Conservation (phyloP, 495 filamentous ascomycete species). For the Penicillium samsonianum region DNA sequence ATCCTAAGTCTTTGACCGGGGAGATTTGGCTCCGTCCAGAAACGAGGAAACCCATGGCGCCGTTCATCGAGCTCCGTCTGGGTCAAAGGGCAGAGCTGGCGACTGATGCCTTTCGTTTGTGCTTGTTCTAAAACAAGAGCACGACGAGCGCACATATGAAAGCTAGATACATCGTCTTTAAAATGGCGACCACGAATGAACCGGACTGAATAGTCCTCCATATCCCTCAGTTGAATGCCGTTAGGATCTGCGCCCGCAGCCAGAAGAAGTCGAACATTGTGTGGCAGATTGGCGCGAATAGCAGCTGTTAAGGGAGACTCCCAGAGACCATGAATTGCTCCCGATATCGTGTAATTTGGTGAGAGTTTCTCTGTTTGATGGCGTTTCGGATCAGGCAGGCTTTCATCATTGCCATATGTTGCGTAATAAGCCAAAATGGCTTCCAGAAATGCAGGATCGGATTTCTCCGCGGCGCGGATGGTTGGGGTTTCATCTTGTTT, state of each 20-base stretch:
- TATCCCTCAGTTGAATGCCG: constrained; percentile 2
- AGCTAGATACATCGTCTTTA: constrained; percentile 1
- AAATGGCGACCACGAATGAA: constrained; percentile 14
- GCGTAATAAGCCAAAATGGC: too few relatives aligned
- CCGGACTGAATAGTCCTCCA: constrained; percentile 11
- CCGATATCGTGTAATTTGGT: constrained; percentile 6
- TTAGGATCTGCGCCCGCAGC: constrained; percentile 9
- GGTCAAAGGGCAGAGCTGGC: constrained; percentile 9
- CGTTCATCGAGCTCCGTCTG: constrained; percentile 20
- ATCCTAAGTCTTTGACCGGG: constrained; percentile 12
- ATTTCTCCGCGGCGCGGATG: too few relatives aligned
- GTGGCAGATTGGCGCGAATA: constrained; percentile 12
- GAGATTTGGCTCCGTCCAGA: constrained; percentile 24
- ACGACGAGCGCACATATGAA: neutral
- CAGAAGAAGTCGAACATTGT: constrained; percentile 14
- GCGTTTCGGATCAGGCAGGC: too few relatives aligned
- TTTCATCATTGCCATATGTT: too few relatives aligned
- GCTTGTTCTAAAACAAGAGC: neutral
- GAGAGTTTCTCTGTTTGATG: neutral
- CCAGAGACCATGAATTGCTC: neutral
- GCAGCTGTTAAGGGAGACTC: constrained; percentile 16
- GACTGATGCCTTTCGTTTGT: constrained; percentile 4
- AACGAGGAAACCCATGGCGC: constrained; percentile 15
- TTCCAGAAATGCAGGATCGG: too few relatives aligned
- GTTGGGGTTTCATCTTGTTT: too few relatives aligned